These are phyloP conservation scores for Fraxinus paxiana DNA, from an alignment of 305 asterid species.

Conservation along the genomic window DNA sequence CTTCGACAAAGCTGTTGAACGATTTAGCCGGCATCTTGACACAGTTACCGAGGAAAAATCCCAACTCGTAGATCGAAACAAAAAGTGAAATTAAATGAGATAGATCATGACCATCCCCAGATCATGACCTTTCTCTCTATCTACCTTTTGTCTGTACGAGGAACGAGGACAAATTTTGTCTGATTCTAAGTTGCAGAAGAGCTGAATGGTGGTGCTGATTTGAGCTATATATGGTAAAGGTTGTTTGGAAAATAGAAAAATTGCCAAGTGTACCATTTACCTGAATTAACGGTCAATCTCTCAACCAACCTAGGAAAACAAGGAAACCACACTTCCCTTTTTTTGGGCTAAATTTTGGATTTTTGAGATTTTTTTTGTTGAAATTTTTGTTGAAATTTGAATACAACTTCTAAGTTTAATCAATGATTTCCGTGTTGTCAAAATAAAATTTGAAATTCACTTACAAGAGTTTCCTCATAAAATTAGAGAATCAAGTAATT, in stretches of 20 bases:
- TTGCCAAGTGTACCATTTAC: slow-evolving; percentile 26
- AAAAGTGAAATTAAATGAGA: slow-evolving; percentile 29
- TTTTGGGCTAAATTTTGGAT: neutral
- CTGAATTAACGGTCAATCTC: slow-evolving; percentile 54
- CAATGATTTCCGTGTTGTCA: neutral
- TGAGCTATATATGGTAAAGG: slow-evolving; percentile 26
- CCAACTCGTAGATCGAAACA: neutral
- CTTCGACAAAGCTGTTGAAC: slow-evolving; percentile 36
- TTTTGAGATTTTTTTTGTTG: neutral
- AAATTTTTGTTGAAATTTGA: neutral
- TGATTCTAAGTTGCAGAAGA: slow-evolving; percentile 30
- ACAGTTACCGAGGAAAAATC: neutral
- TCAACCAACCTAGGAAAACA: neutral
- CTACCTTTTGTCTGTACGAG: slow-evolving; percentile 10
- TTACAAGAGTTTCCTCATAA: neutral
- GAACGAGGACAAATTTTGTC: slow-evolving; percentile 25
- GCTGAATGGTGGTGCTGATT: slow-evolving; percentile 27
- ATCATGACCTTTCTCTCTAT: slow-evolving; percentile 47
- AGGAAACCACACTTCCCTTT: neutral
- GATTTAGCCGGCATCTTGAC: slow-evolving; percentile 35
- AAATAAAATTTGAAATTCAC: neutral
- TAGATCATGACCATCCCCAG: slow-evolving; percentile 67
- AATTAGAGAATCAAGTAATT: neutral
- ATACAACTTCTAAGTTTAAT: neutral
- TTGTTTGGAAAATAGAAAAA: slow-evolving; percentile 11